Evolutionary conservation across 2,329 filamentous ascomycete species (phyloP), one percentile per base, ranked within the genome.

Genomic region (Karstenula rhodostoma): DNA sequence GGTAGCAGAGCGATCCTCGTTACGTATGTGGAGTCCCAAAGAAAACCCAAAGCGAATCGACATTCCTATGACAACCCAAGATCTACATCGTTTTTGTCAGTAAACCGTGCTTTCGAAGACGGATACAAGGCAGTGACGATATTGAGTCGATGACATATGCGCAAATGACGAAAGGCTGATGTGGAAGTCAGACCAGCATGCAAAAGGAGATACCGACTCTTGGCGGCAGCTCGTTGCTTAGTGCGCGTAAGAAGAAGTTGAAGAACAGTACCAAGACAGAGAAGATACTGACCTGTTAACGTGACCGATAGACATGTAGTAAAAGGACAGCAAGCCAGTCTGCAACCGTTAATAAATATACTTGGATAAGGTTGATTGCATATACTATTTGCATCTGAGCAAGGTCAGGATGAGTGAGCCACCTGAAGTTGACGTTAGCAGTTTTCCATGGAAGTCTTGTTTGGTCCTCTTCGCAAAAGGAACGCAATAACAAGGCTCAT

Each of bases 271-370:
- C 1, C 13, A 37, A 15, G 29, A 25, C 35, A 15, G 15, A 50
- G 2, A 33, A 25, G 22, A 63, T 27, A 15, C 69, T 63, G 65
- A 80, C 79, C 78, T 67, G 57, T 76, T 79, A 17, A 80, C 70
- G 49, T 79, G 78, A 23, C 78, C 75, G 46, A 73, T 78, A 9
- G 73, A 63, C 51, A 80, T 62, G 42, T 78, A 77, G 61, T 81
- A 81, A 43, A 80, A 73, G 2, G 73, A 69, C 27, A 77, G 68
- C 15, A 81, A 66, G 9, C 72, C 71, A 23, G 27, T 29, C 22
- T 33, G 55, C 32, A n/a, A 59, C 23, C n/a, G 25, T 54, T 35
- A 56, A 22, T 17, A 22, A 48, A 4, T 19, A 4, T 4, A 10
- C 17, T 10, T 9, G 22, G 6, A 15, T 7, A 22, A 22, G 42